Percentiles rank a stretch among this genome's conserved stretches.
Conservation (phyloP, 345 rosid species). For the Gossypium anomalum region DNA sequence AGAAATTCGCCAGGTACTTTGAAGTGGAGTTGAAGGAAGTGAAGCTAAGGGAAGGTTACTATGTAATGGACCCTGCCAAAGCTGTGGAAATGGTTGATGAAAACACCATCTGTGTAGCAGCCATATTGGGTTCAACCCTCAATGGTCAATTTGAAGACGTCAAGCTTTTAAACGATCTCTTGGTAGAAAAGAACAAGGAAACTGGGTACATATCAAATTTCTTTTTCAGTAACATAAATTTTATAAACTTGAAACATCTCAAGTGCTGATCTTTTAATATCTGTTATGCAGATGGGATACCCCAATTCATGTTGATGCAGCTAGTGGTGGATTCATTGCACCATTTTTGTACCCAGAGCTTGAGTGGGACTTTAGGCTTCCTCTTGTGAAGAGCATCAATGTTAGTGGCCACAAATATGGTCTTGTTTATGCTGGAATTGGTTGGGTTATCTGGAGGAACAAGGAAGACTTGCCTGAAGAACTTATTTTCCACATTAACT, state of each 20-base stretch:
- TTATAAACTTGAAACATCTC: background rate
- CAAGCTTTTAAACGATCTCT: constrained; percentile 69
- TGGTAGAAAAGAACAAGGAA: constrained; percentile 58
- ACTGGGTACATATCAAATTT: constrained; percentile 45
- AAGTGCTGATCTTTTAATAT: background rate
- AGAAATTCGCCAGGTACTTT: constrained; percentile 88
- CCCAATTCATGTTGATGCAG: constrained; percentile 94
- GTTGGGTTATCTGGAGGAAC: constrained; percentile 92
- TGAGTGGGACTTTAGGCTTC: constrained; percentile 91
- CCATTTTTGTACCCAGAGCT: constrained; percentile 88
- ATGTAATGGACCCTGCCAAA: constrained; percentile 87
- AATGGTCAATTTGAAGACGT: constrained; percentile 96
- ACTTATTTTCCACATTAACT: constrained; percentile 89
- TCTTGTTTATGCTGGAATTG: constrained; percentile 89
- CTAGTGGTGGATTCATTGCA: constrained; percentile 95
- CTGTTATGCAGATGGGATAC: constrained; percentile 65
- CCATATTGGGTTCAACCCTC: constrained; percentile 85
- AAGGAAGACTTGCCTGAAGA: constrained; percentile 85
- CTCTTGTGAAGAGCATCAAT: constrained; percentile 82
- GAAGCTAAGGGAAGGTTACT: constrained; percentile 46
- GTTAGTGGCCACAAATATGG: constrained; percentile 95
- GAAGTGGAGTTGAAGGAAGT: constrained; percentile 75
- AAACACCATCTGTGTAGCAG: constrained; percentile 96
- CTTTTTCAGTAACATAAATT: background rate
- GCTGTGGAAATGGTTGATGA: constrained; percentile 95